These are phyloP conservation scores for Nepenthes gracilis DNA, from an alignment of 148 eudicot species.

Conservation along the genomic window DNA sequence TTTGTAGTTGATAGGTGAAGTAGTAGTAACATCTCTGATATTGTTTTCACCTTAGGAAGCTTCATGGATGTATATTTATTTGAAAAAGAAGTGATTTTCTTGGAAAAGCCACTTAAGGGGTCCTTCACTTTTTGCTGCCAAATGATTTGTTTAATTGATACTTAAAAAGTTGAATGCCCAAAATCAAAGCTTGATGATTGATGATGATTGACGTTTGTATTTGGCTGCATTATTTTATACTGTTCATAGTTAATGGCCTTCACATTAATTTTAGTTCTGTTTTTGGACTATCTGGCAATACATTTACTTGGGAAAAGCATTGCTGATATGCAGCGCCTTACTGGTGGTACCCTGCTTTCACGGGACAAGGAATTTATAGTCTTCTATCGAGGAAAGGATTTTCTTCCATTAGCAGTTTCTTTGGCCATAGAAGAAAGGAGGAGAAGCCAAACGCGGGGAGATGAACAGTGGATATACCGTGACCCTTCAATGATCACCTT, in stretches of 20 bases:
- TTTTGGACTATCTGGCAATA: not conserved
- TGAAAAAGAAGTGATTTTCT: too few relatives aligned
- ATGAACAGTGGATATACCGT: conserved; percentile 11
- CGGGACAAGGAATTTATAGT: conserved; percentile 75
- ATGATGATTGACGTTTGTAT: too few relatives aligned
- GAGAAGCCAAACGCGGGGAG: conserved; percentile 22
- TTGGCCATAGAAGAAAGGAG: conserved; percentile 80
- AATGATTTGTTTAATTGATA: too few relatives aligned
- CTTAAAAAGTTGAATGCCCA: too few relatives aligned
- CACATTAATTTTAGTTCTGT: not conserved
- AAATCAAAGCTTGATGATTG: too few relatives aligned
- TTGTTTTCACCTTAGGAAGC: too few relatives aligned
- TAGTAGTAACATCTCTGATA: too few relatives aligned
- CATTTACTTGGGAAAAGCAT: conserved; percentile 2
- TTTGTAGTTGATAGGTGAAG: too few relatives aligned
- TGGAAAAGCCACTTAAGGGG: too few relatives aligned
- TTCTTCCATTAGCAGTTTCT: conserved; percentile 85
- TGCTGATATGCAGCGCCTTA: conserved; percentile 47
- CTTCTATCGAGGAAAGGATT: conserved; percentile 92
- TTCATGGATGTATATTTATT: too few relatives aligned
- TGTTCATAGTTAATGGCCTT: too few relatives aligned
- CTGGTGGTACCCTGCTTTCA: conserved; percentile 81
- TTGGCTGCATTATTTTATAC: not conserved
- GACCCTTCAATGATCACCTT: conserved; percentile 14
- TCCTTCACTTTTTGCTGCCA: too few relatives aligned